phyloP scores from a whole-genome alignment of 176 grass and related monocot genomes.

The Aechmea fasciata region DNA sequence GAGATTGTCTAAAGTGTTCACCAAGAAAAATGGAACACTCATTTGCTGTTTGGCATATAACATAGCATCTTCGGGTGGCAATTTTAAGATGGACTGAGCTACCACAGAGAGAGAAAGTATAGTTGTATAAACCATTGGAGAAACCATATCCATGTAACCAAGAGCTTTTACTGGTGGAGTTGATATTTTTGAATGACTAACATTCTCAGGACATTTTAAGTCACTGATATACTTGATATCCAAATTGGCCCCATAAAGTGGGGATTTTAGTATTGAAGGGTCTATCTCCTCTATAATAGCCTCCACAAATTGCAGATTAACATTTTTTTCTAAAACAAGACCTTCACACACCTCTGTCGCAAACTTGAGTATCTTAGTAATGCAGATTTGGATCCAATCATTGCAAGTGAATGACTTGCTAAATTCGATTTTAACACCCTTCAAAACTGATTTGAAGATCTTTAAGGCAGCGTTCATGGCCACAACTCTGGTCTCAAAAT shows the following conservation, averaged over 20 bases:
- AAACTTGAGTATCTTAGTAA: constrained; percentile 48
- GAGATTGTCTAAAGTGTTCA: constrained; percentile 12
- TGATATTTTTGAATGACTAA: constrained; percentile 14
- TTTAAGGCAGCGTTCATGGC: constrained; percentile 36
- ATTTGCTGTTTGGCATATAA: constrained; percentile 5
- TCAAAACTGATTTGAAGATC: constrained; percentile 50
- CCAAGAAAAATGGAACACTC: constrained; percentile 15
- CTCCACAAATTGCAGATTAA: constrained; percentile 35
- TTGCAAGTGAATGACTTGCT: constrained; percentile 11
- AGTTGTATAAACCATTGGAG: constrained; percentile 40
- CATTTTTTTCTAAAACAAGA: constrained; percentile 23
- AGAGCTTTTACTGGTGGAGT: constrained; percentile 18
- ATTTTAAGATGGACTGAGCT: constrained; percentile 25
- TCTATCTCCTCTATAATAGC: constrained; percentile 34
- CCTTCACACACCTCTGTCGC: constrained; percentile 33
- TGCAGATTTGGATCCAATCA: constrained; percentile 21
- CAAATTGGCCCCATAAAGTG: constrained; percentile 25
- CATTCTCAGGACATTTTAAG: constrained; percentile 19
- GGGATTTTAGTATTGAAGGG: constrained; percentile 31
- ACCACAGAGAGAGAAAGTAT: constrained; percentile 30
- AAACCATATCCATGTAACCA: constrained; percentile 37
- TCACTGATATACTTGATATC: constrained; percentile 36
- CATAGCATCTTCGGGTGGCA: constrained; percentile 17
- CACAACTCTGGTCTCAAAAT: constrained; percentile 24
- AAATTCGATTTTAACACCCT: constrained; percentile 42